Base-by-base conservation (phyloP, 805 yeast species). In the Saccharomycopsis oosterbeekiorum region DNA sequence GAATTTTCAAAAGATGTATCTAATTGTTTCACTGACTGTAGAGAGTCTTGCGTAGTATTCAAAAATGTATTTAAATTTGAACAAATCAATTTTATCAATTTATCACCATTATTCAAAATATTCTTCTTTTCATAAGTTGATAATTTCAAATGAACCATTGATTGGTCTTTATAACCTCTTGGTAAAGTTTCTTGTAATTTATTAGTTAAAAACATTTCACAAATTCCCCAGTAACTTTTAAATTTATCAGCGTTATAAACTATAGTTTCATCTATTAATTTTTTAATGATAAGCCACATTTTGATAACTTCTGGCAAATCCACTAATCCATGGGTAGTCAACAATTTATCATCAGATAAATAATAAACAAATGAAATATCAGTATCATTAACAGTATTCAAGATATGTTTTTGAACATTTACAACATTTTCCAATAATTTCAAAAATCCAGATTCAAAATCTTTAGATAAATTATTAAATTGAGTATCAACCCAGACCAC, bases 231-330 rank as follows among this genome's bases (percentile, higher is more conserved):
- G 63, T 84, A 82, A 59, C 74, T 77, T 26, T 79, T 70, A 55
- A 84, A 76, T 58, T 78, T 75, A 11, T 68, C 68, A 26, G 69
- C 68, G 5, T 76, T 69, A 9, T 76, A 69, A 6, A 67, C 70
- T 19, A 75, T 70, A 15, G 84, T 67, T 43, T 77, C 80, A 8
- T 76, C 76, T 1, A 75, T 65, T 26, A 80, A 73, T 64, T 74
- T 77, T 53, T 71, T 67, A 12, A 82, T 68, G 43, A 78, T 71
- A n/a, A 78, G 68, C 90, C 90, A 85, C 75, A 82, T 77, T 62
- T 84, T 86, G 26, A 79, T 73, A 24, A 84, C 74, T 34, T 80
- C 75, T 0, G 84, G 80, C n/a, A 82, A 72, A 67, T 85, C 89
- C 2, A 76, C 71, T 19, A 78, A 61, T 19, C 72, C 75, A 14